Evolutionary conservation across 352 stramenopile genomes (phyloP).

Genomic region (Aphanomyces astaci): DNA sequence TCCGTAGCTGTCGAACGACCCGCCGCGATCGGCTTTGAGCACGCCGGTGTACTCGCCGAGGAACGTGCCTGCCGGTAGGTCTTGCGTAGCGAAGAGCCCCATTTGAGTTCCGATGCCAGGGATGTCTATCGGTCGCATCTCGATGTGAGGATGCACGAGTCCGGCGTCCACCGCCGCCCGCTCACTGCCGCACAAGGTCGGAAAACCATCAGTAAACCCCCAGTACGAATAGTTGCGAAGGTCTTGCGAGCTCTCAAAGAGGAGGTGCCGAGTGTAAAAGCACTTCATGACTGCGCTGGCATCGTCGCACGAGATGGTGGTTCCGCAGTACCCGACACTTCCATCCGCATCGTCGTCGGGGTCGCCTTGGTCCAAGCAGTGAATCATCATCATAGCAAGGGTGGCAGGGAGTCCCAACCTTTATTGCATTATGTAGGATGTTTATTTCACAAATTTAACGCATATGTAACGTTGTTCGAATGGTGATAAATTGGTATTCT

Average conservation of each 20-base stretch:
- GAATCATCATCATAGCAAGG: background rate
- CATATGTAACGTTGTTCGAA: background rate
- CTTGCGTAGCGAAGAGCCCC: constrained; percentile 50
- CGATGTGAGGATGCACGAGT: background rate
- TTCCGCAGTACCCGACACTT: background rate
- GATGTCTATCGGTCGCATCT: constrained; percentile 9
- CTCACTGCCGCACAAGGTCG: constrained; percentile 47
- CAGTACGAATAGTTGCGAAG: constrained; percentile 73
- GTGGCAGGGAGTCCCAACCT: background rate
- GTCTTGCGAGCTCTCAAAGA: constrained; percentile 59
- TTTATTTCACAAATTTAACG: too few relatives aligned
- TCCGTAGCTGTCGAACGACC: constrained; percentile 54
- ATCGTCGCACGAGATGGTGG: constrained; percentile 25
- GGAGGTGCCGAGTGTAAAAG: constrained; percentile 60
- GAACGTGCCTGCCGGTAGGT: constrained; percentile 38
- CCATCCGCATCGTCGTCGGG: constrained; percentile 6
- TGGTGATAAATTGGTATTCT: background rate
- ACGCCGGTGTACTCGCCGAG: constrained; percentile 65
- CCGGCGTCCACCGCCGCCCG: constrained; percentile 38
- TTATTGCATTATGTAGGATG: too few relatives aligned
- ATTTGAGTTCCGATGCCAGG: constrained; percentile 24
- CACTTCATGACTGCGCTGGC: constrained; percentile 57
- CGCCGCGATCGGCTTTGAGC: constrained; percentile 33
- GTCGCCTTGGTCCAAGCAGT: constrained; percentile 21
- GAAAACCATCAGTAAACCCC: constrained; percentile 38